Evolutionary conservation across 23 red algal genomes (phyloP).

Genomic region (Agarophyton chilense): DNA sequence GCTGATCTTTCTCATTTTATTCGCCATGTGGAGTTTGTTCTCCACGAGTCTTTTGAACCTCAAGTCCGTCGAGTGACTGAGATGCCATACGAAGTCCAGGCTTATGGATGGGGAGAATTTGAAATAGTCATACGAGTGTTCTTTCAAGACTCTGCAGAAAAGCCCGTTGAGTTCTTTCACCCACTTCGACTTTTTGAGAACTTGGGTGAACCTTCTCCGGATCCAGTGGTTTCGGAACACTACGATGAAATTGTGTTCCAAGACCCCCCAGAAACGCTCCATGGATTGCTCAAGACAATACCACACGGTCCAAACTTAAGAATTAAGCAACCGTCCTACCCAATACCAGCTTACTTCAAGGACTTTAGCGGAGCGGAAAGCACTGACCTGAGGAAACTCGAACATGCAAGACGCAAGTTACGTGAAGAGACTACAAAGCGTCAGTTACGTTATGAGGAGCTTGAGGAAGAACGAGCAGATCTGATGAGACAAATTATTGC

Average conservation of each 20-base stretch:
- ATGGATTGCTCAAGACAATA: slow-evolving; percentile 65
- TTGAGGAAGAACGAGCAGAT: slow-evolving; percentile 57
- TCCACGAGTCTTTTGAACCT: slow-evolving; percentile 90
- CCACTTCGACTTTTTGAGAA: slow-evolving; percentile 75
- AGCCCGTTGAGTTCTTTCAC: slow-evolving; percentile 94
- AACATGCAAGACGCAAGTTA: slow-evolving; percentile 50
- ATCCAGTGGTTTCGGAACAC: slow-evolving; percentile 90
- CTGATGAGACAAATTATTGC: slow-evolving; percentile 45
- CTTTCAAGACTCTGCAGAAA: slow-evolving; percentile 76
- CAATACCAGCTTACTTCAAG: slow-evolving; percentile 47
- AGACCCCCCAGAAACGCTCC: slow-evolving; percentile 88
- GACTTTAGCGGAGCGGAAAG: slow-evolving; percentile 74
- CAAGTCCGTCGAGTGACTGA: slow-evolving; percentile 74
- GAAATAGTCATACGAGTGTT: slow-evolving; percentile 84
- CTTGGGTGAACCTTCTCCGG: slow-evolving; percentile 47
- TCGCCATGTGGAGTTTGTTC: slow-evolving; percentile 90
- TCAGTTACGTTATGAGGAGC: slow-evolving; percentile 53
- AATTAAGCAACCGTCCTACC: slow-evolving; percentile 44
- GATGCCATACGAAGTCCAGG: slow-evolving; percentile 89
- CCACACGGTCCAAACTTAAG: slow-evolving; percentile 55
- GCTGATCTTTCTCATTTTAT: slow-evolving; percentile 90
- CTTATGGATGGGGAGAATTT: slow-evolving; percentile 99
- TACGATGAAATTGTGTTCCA: slow-evolving; percentile 96
- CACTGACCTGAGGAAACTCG: slow-evolving; percentile 47
- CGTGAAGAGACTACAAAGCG: slow-evolving; percentile 48